Conservation (phyloP, 305 asterid genomes). For the Solanum hybrid region DNA sequence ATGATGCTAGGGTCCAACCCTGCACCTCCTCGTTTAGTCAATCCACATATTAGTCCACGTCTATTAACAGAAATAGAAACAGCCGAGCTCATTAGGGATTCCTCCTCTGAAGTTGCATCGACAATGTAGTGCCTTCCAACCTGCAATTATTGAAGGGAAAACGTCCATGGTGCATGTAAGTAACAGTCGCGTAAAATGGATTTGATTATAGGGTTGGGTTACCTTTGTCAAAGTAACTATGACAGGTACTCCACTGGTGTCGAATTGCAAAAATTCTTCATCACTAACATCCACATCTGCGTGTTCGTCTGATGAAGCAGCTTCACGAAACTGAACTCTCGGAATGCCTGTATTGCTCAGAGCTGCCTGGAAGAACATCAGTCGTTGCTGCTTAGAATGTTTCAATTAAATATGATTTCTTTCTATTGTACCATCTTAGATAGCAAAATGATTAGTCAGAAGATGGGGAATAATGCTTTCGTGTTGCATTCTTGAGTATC, state of each 20-base stretch:
- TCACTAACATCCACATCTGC: slow-evolving; percentile 84
- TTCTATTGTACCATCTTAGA: neutral
- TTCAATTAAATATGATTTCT: neutral
- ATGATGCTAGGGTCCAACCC: slow-evolving; percentile 68
- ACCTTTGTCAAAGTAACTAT: slow-evolving; percentile 84
- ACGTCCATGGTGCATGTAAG: neutral
- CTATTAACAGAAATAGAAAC: slow-evolving; percentile 65
- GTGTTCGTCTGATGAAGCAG: slow-evolving; percentile 45
- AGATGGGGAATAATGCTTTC: neutral
- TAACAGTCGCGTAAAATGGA: neutral
- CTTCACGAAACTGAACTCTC: slow-evolving; percentile 60
- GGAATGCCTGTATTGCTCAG: slow-evolving; percentile 81
- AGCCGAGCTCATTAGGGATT: slow-evolving; percentile 90
- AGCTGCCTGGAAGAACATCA: slow-evolving; percentile 50
- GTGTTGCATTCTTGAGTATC: neutral
- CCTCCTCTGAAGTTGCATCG: slow-evolving; percentile 89
- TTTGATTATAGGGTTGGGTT: slow-evolving; percentile 1
- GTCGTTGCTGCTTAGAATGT: neutral
- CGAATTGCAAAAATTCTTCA: slow-evolving; percentile 75
- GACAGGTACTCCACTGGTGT: slow-evolving; percentile 65
- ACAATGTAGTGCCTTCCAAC: slow-evolving; percentile 74
- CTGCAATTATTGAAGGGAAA: slow-evolving; percentile 21
- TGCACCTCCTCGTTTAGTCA: slow-evolving; percentile 76
- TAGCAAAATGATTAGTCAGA: neutral
- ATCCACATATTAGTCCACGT: slow-evolving; percentile 65